These are phyloP conservation scores for Xylaria scruposa DNA, from an alignment of 495 filamentous ascomycete species.

Conservation along the genomic window DNA sequence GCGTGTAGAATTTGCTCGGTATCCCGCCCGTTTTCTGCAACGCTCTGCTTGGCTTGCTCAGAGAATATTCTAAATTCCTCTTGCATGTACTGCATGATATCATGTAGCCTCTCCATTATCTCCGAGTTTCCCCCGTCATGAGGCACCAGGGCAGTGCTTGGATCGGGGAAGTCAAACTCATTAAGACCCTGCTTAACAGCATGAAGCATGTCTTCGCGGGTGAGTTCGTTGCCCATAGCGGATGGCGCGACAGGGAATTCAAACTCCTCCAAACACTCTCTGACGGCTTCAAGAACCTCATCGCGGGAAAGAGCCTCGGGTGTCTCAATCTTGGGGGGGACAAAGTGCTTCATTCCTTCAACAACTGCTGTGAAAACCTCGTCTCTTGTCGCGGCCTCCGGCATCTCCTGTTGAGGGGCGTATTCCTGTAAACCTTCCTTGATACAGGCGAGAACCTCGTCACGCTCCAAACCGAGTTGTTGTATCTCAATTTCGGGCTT, in stretches of 20 bases:
- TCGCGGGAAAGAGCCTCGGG: constrained; percentile 73
- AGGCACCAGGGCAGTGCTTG: constrained; percentile 44
- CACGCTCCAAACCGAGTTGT: constrained; percentile 85
- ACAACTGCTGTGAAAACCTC: constrained; percentile 84
- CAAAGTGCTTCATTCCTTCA: constrained; percentile 78
- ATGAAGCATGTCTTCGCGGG: constrained; percentile 59
- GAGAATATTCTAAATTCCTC: constrained; percentile 64
- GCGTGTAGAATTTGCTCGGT: constrained; percentile 75
- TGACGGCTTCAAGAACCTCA: constrained; percentile 76
- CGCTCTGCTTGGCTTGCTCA: constrained; percentile 75
- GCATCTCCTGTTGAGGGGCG: constrained; percentile 57
- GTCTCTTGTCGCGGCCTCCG: constrained; percentile 67
- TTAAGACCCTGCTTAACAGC: constrained; percentile 61
- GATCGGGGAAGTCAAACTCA: constrained; percentile 52
- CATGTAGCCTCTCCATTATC: constrained; percentile 74
- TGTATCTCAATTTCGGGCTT: constrained; percentile 90
- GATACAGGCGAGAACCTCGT: constrained; percentile 85
- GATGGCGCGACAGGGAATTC: constrained; percentile 64
- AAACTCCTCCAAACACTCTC: constrained; percentile 78
- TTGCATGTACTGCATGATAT: constrained; percentile 76
- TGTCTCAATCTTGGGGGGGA: constrained; percentile 70
- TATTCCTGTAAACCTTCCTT: constrained; percentile 83
- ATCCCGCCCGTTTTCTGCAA: constrained; percentile 70
- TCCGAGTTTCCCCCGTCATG: constrained; percentile 55
- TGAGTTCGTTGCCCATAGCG: constrained; percentile 51